Evolutionary conservation across 495 filamentous ascomycete species (phyloP).

Genomic region (Tuber aestivum): DNA sequence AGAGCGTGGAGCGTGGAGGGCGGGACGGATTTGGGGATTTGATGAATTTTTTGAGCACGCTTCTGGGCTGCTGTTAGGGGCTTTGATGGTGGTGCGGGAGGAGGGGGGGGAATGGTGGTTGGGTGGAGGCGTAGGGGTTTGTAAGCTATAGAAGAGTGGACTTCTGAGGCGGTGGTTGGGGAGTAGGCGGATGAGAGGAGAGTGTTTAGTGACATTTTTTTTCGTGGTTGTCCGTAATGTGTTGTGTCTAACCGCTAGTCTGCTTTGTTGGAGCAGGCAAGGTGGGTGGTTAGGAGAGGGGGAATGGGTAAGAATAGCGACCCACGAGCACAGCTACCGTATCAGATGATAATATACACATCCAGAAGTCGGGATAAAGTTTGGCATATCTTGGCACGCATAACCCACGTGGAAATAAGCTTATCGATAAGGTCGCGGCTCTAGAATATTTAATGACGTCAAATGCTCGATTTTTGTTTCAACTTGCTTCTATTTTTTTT

Average conservation of each 20-base stretch:
- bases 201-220: not conserved
- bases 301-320: not conserved
- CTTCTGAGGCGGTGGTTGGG: not conserved
- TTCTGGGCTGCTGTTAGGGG: slow-evolving; percentile 27
- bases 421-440: not conserved
- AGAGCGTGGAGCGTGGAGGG: not conserved
- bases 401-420: not conserved
- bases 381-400: not conserved
- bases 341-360: not conserved
- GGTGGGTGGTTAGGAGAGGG: not conserved
- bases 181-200: not conserved
- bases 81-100: not conserved
- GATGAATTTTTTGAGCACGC: not conserved
- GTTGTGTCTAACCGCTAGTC: not conserved
- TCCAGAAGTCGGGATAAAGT: not conserved
- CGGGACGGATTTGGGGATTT: not conserved
- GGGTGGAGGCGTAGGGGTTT: not conserved
- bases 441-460: not conserved
- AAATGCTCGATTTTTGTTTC: not conserved
- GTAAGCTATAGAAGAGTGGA: not conserved
- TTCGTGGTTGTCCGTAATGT: not conserved
- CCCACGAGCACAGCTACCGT: not conserved
- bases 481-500: not conserved
- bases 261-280: not conserved
- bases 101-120: not conserved